Evolutionary conservation across 495 filamentous ascomycete species (phyloP), one percentile per base, ranked within the genome.

Genomic region (Aspergillus cristatus): DNA sequence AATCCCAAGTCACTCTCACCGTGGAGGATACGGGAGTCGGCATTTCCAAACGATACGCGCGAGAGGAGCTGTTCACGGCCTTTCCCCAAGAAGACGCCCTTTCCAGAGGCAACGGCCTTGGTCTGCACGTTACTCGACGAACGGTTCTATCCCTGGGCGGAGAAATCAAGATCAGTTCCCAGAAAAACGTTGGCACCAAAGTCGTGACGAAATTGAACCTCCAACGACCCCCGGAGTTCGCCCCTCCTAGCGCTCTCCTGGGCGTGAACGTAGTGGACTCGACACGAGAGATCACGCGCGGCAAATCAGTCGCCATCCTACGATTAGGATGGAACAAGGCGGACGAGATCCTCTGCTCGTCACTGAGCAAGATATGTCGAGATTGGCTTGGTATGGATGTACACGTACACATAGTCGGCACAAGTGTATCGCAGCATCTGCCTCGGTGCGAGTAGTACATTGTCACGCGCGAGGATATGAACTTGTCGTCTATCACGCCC

Each of bases 71-170:
- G 1, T 85, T 76, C 47, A 74, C 70, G 14, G 75, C 81, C 1
- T 86, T 85, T 45, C 68, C 73, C 1, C 81, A 86, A 40, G 81
- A 84, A 50, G 68, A 83, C 37, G 60, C 59, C 4, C 59, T 82
- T 25, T 62, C 71, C 3, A 62, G 67, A 3, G 81, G 81, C 14
- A 78, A 78, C 13, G 81, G 81, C 2, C 63, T 82, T 11, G 79
- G 79, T 2, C 63, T 84, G 33, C 74, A 70, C 32, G 80, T 84
- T 34, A 70, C 78, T 1, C 69, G 63, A 17, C 75, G 78, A 31
- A 72, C 83, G 7, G 57, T 79, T 12, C 56, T 54, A 25, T 66
- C 67, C 20, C 60, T 84, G 7, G 66, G 67, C 2, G 74, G 81
- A 0, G 16, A 28, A 11, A 47, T 50, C 15, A 36, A 41, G 5